These are phyloP conservation scores for Hypericum perforatum DNA, from an alignment of 345 rosid species.

Conservation along the genomic window DNA sequence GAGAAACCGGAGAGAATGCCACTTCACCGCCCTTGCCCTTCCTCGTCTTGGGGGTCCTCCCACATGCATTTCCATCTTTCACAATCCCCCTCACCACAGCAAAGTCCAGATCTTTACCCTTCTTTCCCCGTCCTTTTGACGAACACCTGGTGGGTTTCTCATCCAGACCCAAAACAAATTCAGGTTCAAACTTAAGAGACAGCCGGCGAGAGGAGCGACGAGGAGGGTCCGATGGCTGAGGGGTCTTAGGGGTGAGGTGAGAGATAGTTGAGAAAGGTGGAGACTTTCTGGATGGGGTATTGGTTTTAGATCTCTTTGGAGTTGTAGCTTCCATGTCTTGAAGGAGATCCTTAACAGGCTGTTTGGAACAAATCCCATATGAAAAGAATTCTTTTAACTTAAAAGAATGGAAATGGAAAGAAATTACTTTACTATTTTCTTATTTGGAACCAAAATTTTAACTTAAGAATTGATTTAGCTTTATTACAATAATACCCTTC, in stretches of 20 bases:
- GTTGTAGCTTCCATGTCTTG: slow-evolving; percentile 2
- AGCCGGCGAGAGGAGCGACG: slow-evolving; percentile 41
- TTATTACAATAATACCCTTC: no score
- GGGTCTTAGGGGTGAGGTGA: slow-evolving; percentile 43
- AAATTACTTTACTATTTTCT: no score
- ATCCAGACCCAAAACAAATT: background rate
- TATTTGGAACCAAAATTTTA: no score
- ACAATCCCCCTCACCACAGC: slow-evolving; percentile 3
- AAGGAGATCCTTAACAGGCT: no score
- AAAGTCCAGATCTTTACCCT: background rate
- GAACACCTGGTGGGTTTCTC: slow-evolving; percentile 10
- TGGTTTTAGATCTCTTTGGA: slow-evolving; percentile 26
- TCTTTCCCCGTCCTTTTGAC: slow-evolving; percentile 1
- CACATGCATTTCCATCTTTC: background rate
- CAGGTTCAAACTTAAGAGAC: slow-evolving; percentile 18
- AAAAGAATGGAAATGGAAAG: no score
- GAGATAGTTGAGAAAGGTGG: slow-evolving; percentile 19
- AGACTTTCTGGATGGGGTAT: slow-evolving; percentile 22
- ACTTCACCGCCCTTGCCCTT: slow-evolving; percentile 7
- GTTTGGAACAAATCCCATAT: no score
- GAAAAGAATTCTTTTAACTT: no score
- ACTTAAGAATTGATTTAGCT: no score
- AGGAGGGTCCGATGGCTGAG: slow-evolving; percentile 26
- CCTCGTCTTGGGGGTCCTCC: no score
- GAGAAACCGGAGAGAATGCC: slow-evolving; percentile 42